Percentiles rank a stretch among this genome's conserved stretches.
phyloP scores from a whole-genome alignment of 225 moss, liverwort and hornwort genomes.

The Ulota crispa region DNA sequence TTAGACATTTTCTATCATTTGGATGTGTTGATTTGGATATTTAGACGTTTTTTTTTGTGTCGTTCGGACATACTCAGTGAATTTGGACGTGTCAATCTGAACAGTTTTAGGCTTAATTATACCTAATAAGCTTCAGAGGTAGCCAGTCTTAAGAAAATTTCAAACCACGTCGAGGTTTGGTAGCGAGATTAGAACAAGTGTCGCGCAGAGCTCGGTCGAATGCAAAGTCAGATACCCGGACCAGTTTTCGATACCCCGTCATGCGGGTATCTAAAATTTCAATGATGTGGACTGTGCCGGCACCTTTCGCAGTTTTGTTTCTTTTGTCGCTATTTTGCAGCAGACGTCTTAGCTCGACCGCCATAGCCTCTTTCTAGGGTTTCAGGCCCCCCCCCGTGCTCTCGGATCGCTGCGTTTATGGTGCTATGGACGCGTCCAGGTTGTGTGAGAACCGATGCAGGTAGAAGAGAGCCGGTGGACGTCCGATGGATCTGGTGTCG shows the following conservation, averaged over 20 bases:
- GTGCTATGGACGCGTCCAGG: constrained; percentile 20
- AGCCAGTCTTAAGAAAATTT: background rate
- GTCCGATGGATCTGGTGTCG: constrained; percentile 41
- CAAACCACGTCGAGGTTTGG: background rate
- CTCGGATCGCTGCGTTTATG: constrained; percentile 22
- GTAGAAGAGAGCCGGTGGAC: background rate
- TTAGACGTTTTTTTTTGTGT: no score
- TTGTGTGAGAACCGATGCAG: constrained; percentile 5
- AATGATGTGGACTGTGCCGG: background rate
- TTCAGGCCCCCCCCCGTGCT: background rate
- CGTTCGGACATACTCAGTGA: no score
- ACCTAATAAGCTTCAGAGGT: no score
- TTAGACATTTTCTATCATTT: no score
- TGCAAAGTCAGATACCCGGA: background rate
- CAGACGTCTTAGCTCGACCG: background rate
- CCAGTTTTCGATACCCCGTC: background rate
- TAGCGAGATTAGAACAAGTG: background rate
- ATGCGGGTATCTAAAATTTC: background rate
- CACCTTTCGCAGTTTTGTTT: accelerated
- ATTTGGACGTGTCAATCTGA: no score
- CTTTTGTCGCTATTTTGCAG: background rate
- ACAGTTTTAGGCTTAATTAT: no score
- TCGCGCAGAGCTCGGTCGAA: background rate
- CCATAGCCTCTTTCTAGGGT: constrained; percentile 14
- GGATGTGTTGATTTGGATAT: no score